Evolutionary conservation across 108 stramenopile species (phyloP).

Genomic region (Cyclostephanos tholiformis): DNA sequence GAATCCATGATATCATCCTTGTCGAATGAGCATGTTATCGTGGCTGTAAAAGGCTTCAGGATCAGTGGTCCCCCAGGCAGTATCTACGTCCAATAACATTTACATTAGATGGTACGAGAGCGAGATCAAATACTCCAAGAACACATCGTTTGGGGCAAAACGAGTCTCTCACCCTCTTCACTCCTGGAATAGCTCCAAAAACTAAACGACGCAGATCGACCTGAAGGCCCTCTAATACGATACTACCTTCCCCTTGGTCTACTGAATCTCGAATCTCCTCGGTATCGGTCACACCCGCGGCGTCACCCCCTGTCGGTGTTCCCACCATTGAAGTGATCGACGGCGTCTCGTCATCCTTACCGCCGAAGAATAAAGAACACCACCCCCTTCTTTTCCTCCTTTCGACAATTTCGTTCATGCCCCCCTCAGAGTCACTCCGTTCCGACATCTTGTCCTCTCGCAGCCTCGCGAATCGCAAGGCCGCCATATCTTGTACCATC

Average conservation of each 20-base stretch:
- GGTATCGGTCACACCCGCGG: constrained; percentile 46
- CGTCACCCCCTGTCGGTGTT: not conserved
- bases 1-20: constrained; percentile 83
- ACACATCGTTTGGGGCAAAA: not conserved
- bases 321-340: not conserved
- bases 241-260: constrained; percentile 65
- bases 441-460: constrained; percentile 22
- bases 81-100: constrained; percentile 39
- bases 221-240: constrained; percentile 72
- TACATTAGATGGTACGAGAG: not conserved
- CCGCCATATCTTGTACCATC: constrained; percentile 89
- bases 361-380: constrained; percentile 3
- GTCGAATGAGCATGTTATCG: constrained; percentile 77
- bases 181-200: constrained; percentile 73
- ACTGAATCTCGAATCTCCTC: constrained; percentile 42
- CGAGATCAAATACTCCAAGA: not conserved
- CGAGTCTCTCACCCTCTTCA: constrained; percentile 49
- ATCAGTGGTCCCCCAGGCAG: constrained; percentile 85
- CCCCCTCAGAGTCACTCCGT: constrained; percentile 1
- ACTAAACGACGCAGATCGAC: constrained; percentile 78
- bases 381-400: constrained; percentile 14
- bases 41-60: constrained; percentile 82
- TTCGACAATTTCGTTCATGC: not conserved
- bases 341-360: constrained; percentile 19
- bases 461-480: constrained; percentile 47